Evolutionary conservation across 2,329 filamentous ascomycete species (phyloP).

Genomic region (Penicillium decumbens): DNA sequence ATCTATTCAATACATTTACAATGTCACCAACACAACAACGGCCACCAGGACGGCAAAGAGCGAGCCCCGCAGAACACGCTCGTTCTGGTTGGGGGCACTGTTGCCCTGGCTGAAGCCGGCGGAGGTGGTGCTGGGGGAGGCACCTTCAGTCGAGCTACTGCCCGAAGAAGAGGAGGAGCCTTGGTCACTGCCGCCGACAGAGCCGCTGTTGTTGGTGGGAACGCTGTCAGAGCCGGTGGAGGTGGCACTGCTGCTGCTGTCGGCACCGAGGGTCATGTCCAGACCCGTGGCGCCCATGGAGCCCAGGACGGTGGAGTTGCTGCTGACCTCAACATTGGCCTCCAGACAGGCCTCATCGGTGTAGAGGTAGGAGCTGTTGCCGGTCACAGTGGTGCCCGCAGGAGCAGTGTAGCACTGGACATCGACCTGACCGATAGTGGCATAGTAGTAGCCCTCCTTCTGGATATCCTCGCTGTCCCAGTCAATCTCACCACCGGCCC

Average conservation of each 20-base stretch:
- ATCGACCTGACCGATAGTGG: constrained; percentile 69
- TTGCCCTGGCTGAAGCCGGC: constrained; percentile 35
- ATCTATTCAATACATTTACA: constrained; percentile 31
- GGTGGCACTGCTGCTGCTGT: constrained; percentile 27
- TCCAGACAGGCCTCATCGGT: constrained; percentile 63
- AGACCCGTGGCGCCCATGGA: constrained; percentile 77
- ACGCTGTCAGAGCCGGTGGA: constrained; percentile 26
- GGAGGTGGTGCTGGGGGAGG: constrained; percentile 15
- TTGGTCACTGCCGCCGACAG: constrained; percentile 22
- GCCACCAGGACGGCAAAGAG: constrained; percentile 47
- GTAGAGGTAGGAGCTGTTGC: constrained; percentile 69
- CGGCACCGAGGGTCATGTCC: constrained; percentile 53
- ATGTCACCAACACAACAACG: constrained; percentile 42
- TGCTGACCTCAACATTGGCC: constrained; percentile 68
- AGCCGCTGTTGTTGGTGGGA: constrained; percentile 32
- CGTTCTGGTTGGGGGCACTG: constrained; percentile 34
- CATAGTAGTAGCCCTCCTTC: constrained; percentile 82
- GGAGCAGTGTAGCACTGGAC: constrained; percentile 86
- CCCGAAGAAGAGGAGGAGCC: constrained; percentile 21
- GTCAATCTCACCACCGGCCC: constrained; percentile 86
- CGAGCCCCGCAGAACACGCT: constrained; percentile 42
- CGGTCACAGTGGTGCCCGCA: constrained; percentile 57
- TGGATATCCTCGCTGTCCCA: constrained; percentile 80
- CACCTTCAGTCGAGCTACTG: constrained; percentile 3
- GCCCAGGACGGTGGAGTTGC: constrained; percentile 69